Base-by-base conservation (phyloP, 495 filamentous ascomycete genomes). In the Aspergillus egyptiacus region DNA sequence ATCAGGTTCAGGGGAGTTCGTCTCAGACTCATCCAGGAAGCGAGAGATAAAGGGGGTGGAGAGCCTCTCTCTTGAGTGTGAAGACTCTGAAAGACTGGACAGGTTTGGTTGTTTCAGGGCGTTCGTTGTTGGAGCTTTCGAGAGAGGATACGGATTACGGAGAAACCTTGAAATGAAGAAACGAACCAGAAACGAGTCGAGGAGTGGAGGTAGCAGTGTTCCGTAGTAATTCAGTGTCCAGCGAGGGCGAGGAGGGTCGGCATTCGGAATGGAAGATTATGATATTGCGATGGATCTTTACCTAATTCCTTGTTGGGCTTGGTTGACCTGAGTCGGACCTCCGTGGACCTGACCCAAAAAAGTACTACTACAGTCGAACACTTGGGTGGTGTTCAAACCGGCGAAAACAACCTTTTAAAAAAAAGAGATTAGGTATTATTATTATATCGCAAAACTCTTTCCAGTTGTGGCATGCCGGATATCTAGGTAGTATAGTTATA, bases 181-280 rank as follows among this genome's bases (percentile, higher is more conserved):
- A 10, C 7, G 22, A 37, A 2, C 19, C 35, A 11, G 22, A 37
- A 44, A 54, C 34, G 44, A 51, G 45, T 54, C 40, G 46, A 31
- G 25, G 33, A 28, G 30, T n/a, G n/a, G n/a, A 45, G 35, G n/a
- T n/a, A n/a, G n/a, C n/a, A n/a, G n/a, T n/a, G n/a, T n/a, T n/a
- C n/a, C n/a, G n/a, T n/a, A n/a, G n/a, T n/a, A n/a, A n/a, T n/a
- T n/a, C 39, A 24, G 25, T 19, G 28, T 40, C 20, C 15, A 38
- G 42, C 40, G 43, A 38, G 31, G 47, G 31, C 14, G n/a, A n/a
- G n/a, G n/a, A n/a, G n/a, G n/a, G n/a, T n/a, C n/a, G n/a, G n/a
- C n/a, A n/a, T n/a, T 33, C 22, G 38, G 47, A 41, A 42, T 50
- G 41, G 41, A 50, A 50, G 38, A 43, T 47, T 42, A 31, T 50